phyloP scores from a whole-genome alignment of 208 protist species.

The Phytomonas francai region DNA sequence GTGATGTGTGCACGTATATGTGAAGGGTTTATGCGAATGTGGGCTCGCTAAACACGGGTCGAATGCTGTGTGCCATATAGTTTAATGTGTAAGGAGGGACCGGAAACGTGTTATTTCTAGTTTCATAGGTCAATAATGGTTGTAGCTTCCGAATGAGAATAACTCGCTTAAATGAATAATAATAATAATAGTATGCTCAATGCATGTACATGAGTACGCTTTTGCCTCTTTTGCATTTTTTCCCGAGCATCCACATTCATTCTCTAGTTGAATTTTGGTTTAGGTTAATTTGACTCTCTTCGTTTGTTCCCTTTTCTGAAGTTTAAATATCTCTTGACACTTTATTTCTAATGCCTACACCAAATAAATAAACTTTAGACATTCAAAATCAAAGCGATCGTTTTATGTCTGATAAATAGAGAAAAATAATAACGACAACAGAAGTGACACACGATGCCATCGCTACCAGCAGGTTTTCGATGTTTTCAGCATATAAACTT shows the following conservation, averaged over 20 bases:
- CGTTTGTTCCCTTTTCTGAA: slow-evolving; percentile 5
- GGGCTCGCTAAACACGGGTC: slow-evolving; percentile 9
- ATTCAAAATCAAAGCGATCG: background rate
- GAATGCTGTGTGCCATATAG: background rate
- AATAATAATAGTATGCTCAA: slow-evolving; percentile 11
- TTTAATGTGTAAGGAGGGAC: background rate
- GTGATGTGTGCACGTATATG: slow-evolving; percentile 74
- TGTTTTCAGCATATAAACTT: slow-evolving; percentile 6
- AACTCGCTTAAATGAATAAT: slow-evolving; percentile 12
- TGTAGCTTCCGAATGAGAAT: background rate
- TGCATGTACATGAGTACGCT: slow-evolving; percentile 6
- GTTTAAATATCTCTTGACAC: slow-evolving; percentile 1
- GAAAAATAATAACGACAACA: background rate
- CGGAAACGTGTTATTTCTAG: background rate
- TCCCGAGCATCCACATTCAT: slow-evolving; percentile 6
- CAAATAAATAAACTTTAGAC: background rate
- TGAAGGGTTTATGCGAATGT: slow-evolving; percentile 48
- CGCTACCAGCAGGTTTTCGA: background rate
- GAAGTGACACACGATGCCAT: background rate
- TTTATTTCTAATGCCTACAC: background rate
- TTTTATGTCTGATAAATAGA: background rate
- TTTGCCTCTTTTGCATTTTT: slow-evolving; percentile 9
- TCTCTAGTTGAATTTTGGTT: slow-evolving; percentile 6
- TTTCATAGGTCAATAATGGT: background rate
- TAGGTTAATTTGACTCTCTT: slow-evolving; percentile 3